Percentiles rank a stretch among this genome's conserved stretches.
phyloP scores from a whole-genome alignment of 257 asterid species.

The Cordia subcordata region DNA sequence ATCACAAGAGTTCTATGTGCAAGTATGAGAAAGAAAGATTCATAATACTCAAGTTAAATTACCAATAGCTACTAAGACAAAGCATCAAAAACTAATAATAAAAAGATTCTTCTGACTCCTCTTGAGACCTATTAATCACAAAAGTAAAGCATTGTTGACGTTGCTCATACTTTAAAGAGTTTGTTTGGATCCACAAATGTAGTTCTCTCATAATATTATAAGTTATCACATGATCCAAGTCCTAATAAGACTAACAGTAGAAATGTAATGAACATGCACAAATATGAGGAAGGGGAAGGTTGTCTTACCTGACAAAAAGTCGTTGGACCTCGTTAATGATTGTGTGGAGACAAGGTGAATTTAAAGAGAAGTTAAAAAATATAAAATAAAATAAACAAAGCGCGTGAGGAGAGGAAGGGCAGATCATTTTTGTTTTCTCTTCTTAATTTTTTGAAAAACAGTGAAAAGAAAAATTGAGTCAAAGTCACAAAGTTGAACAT shows the following conservation, averaged over 20 bases:
- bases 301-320: neutral
- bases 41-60: too few relatives aligned
- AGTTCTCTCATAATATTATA: neutral
- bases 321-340: neutral
- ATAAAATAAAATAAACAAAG: neutral
- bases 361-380: neutral
- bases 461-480: too few relatives aligned
- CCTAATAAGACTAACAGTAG: too few relatives aligned
- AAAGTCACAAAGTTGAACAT: too few relatives aligned
- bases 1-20: too few relatives aligned
- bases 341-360: neutral
- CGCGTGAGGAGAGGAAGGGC: neutral
- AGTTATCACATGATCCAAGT: slow-evolving; percentile 1
- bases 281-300: neutral
- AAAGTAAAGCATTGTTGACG: too few relatives aligned
- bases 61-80: too few relatives aligned
- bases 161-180: too few relatives aligned
- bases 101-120: too few relatives aligned
- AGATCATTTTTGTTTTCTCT: neutral
- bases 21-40: too few relatives aligned
- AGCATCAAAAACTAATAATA: too few relatives aligned
- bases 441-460: neutral
- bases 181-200: neutral
- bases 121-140: too few relatives aligned
- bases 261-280: neutral